A percentile compares a stretch with the other conserved stretches of the same genome.
These are phyloP conservation scores for Sporisorium iseilematis-ciliati DNA, from an alignment of 1,284 basidiomycete species.

Conservation along the genomic window DNA sequence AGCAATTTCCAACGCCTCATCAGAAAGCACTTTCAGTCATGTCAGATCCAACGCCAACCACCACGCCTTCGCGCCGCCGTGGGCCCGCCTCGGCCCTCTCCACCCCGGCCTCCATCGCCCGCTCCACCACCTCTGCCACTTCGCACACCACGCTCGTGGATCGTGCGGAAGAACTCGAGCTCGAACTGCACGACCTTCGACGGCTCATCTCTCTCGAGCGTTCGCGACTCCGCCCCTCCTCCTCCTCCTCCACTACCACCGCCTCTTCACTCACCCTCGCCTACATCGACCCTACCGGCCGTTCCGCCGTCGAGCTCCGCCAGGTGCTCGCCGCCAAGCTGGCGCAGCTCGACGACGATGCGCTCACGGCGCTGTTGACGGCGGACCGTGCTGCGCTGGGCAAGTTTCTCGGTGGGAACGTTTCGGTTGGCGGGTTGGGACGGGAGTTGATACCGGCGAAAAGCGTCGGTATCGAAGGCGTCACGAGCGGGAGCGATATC, in stretches of 20 bases:
- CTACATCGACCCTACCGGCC: slow-evolving; percentile 8
- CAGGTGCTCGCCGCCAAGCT: slow-evolving; percentile 19
- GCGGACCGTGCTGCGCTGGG: slow-evolving; percentile 11
- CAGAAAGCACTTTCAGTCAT: no score
- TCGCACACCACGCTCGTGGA: slow-evolving; percentile 30
- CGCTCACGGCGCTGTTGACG: slow-evolving; percentile 23
- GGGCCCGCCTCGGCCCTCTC: slow-evolving; percentile 1
- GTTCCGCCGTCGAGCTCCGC: neutral
- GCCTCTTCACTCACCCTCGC: slow-evolving; percentile 1
- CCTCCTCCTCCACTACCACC: neutral
- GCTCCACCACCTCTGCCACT: slow-evolving; percentile 24
- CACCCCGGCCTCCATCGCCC: slow-evolving; percentile 30
- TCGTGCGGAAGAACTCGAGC: slow-evolving; percentile 32
- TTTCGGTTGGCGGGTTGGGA: neutral
- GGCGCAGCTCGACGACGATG: slow-evolving; percentile 38
- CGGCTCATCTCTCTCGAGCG: slow-evolving; percentile 26
- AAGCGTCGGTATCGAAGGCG: slow-evolving; percentile 35
- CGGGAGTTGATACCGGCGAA: slow-evolving; percentile 31
- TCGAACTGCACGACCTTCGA: slow-evolving; percentile 30
- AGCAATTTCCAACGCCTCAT: no score
- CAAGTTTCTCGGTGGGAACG: neutral
- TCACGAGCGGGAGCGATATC: slow-evolving; percentile 31
- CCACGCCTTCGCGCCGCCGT: slow-evolving; percentile 31
- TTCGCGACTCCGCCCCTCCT: slow-evolving; percentile 8
- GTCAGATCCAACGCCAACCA: slow-evolving; percentile 23